A percentile compares a stretch with the other conserved stretches of the same genome.
phyloP scores from a whole-genome alignment of 257 asterid species.

The Buddleja alternifolia region DNA sequence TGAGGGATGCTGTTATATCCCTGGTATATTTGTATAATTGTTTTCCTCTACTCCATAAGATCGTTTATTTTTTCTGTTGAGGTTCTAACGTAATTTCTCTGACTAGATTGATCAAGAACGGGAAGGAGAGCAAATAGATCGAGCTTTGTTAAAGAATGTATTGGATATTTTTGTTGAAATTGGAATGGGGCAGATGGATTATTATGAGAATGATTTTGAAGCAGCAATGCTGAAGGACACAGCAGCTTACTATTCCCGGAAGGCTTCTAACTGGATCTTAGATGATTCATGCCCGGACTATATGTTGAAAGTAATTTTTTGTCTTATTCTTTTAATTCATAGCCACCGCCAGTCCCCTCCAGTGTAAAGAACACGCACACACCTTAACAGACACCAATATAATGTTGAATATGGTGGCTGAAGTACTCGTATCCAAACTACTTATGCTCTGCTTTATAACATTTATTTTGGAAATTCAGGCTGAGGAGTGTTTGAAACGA shows the following conservation, averaged over 20 bases:
- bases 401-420: conserved; percentile 8
- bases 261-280: conserved; percentile 69
- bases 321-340: neutral
- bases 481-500: conserved; percentile 59
- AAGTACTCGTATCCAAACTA: conserved; percentile 7
- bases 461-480: conserved; percentile 40
- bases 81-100: conserved; percentile 5
- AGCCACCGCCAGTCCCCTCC: neutral
- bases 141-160: conserved; percentile 54
- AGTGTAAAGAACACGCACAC: neutral
- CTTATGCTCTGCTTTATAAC: conserved; percentile 15
- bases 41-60: neutral
- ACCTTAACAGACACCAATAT: neutral
- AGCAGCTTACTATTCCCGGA: conserved; percentile 64
- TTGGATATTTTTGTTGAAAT: conserved; percentile 66
- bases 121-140: conserved; percentile 71
- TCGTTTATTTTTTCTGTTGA: conserved; percentile 14
- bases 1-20: conserved; percentile 88
- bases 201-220: conserved; percentile 59
- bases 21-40: conserved; percentile 28
- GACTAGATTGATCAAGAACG: conserved; percentile 66
- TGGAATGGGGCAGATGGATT: conserved; percentile 69
- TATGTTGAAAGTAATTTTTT: conserved; percentile 48
- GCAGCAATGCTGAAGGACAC: conserved; percentile 54
- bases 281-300: conserved; percentile 68